Evolutionary conservation across 441 rosid genomes (phyloP).

Genomic region (Pelargonium fulgidum): DNA sequence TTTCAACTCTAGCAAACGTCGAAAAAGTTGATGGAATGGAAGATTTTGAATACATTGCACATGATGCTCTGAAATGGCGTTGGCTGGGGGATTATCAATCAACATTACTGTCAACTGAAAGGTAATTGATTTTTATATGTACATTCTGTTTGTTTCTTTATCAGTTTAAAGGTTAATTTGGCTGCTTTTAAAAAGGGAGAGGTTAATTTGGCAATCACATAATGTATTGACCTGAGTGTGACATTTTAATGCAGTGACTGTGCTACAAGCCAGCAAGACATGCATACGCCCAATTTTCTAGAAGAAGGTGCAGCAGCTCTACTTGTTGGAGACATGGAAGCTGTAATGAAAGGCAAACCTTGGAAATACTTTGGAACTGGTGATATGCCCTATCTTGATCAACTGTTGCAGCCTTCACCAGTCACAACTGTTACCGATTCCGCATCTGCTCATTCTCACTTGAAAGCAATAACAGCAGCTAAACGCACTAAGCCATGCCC

Average conservation of each 20-base stretch:
- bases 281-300: constrained; percentile 61
- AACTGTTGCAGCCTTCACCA: constrained; percentile 85
- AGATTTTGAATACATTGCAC: constrained; percentile 62
- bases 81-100: constrained; percentile 67
- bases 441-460: constrained; percentile 68
- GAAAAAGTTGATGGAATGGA: constrained; percentile 54
- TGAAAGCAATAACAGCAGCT: constrained; percentile 82
- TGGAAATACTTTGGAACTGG: constrained; percentile 89
- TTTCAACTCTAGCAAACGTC: constrained; percentile 57
- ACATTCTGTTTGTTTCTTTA: background rate
- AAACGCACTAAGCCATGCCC: constrained; percentile 79
- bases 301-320: constrained; percentile 99
- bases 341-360: constrained; percentile 84
- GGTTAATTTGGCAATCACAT: constrained; percentile 6
- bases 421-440: constrained; percentile 68
- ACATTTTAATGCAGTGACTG: constrained; percentile 50
- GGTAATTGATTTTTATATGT: constrained; percentile 39
- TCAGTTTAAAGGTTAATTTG: constrained; percentile 7
- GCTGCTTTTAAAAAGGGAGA: too few relatives aligned
- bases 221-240: constrained; percentile 17
- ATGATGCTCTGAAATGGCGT: constrained; percentile 84
- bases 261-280: constrained; percentile 52
- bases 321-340: constrained; percentile 90
- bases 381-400: constrained; percentile 94
- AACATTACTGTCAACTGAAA: constrained; percentile 52